Evolutionary conservation across 2,329 filamentous ascomycete species (phyloP), one percentile per base, ranked within the genome.

Genomic region (Pseudogymnoascus verrucosus): DNA sequence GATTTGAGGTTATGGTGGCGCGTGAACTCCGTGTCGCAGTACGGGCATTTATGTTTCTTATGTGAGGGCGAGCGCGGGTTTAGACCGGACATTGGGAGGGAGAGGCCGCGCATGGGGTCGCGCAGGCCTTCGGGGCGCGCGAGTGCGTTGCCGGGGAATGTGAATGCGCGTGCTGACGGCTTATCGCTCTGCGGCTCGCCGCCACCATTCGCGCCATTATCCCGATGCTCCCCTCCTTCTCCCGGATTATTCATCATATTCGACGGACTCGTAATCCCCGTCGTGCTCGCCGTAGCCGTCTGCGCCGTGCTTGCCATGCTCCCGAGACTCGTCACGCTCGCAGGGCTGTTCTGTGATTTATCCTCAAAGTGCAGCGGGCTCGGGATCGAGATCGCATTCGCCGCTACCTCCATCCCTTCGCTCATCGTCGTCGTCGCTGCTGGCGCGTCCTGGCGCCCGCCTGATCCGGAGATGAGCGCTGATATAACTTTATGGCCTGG

Each of bases 1-100:
- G 92, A 97, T 78, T 98, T 99, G 28, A 98, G 84, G 72, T 99
- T 98, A 74, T 98, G 95, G 74, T 98, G 95, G 51, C 95, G 86
- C 28, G 95, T 99, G 70, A 99, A 99, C 72, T 96, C 95, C 4
- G 95, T 97, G 40, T 91, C 86, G 80, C 95, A 99, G 75, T 96
- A 96, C 0, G 91, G 93, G 73, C 95, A 99, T 75, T 95, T 96
- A 78, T 99, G 93, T 72, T 95, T 93, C 78, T 96, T 97, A 62
- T 84, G 82, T 26, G 87, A 87, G 0, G 89, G 88, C 5, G 91
- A 91, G 69, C 86, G 84, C 59, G 87, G 86, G 70, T 74, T 76
- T 74, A 64, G 76, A 31, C 77, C 76, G 19, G 80, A 76, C 76
- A 85, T 80, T 6, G 84, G 83, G 67, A 85, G 80, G 69, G 80